Conservation (phyloP, 2,329 filamentous ascomycete species). For the Celoporthe dispersa region DNA sequence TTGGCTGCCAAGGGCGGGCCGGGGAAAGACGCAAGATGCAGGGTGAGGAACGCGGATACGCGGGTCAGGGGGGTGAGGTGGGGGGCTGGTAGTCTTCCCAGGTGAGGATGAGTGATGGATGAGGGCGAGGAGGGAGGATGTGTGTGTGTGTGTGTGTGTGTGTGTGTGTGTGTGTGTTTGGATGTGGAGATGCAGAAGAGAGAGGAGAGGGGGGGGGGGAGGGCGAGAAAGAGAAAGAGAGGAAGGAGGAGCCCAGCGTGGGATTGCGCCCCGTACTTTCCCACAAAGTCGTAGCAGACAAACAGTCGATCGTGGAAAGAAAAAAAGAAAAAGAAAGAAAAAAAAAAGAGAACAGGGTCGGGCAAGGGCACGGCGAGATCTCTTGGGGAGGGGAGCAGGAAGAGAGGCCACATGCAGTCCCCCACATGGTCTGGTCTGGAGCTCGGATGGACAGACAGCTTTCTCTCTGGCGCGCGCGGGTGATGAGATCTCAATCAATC, state of each 20-base stretch:
- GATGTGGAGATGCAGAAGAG: not conserved
- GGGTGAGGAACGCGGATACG: constrained; percentile 7
- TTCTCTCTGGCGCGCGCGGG: not conserved
- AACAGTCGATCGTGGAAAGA: not conserved
- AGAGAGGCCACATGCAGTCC: not conserved
- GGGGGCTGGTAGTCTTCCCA: not conserved
- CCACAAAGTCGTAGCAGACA: not conserved
- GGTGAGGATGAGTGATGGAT: not conserved
- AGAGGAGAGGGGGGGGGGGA: too few relatives aligned
- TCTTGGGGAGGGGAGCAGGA: too few relatives aligned
- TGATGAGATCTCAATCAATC: constrained; percentile 4
- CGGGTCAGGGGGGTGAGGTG: constrained; percentile 3
- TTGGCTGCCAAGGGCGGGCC: constrained; percentile 24
- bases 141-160: not conserved
- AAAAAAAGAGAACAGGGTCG: not conserved
- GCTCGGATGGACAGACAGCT: not conserved
- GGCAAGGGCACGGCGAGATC: not conserved
- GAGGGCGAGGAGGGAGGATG: not conserved
- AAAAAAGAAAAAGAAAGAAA: not conserved
- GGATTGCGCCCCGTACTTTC: not conserved
- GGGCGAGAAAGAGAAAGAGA: not conserved
- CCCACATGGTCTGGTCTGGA: constrained; percentile 3
- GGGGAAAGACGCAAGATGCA: constrained; percentile 19
- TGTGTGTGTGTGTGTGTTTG: not conserved
- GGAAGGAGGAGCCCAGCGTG: not conserved